phyloP scores from a whole-genome alignment of 371 early-diverging fungal genomes.

The Rhizomucor pusillus region DNA sequence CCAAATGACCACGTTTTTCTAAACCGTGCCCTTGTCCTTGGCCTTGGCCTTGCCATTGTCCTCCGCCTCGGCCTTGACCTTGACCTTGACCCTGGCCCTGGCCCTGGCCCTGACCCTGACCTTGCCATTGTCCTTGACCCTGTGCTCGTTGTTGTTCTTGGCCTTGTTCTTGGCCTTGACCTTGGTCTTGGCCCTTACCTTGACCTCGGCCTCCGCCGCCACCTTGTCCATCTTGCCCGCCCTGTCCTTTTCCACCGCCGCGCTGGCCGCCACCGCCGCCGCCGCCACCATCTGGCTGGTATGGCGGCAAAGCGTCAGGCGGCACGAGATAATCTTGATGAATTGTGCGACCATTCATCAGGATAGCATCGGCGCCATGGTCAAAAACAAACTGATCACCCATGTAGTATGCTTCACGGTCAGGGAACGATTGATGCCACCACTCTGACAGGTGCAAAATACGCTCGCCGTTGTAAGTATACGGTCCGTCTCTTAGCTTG shows the following conservation, averaged over 20 bases:
- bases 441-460: conserved; percentile 45
- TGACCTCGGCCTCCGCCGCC: too few relatives aligned
- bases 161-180: neutral
- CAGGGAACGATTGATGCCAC: conserved; percentile 33
- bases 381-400: conserved; percentile 22
- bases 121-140: neutral
- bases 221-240: too few relatives aligned
- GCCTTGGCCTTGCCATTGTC: neutral
- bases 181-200: too few relatives aligned
- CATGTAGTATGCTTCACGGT: conserved; percentile 18
- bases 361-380: conserved; percentile 28
- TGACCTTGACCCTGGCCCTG: too few relatives aligned
- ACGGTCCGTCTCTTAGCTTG: conserved; percentile 20
- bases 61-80: too few relatives aligned
- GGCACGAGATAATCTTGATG: neutral
- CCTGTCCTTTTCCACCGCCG: too few relatives aligned
- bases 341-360: conserved; percentile 41
- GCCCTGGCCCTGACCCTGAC: neutral
- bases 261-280: too few relatives aligned
- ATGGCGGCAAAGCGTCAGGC: neutral
- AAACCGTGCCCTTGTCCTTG: neutral
- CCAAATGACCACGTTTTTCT: too few relatives aligned
- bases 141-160: neutral
- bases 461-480: conserved; percentile 43
- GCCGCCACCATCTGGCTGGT: too few relatives aligned